Base-by-base conservation (phyloP, 345 rosid genomes). In the Camelina sativa region DNA sequence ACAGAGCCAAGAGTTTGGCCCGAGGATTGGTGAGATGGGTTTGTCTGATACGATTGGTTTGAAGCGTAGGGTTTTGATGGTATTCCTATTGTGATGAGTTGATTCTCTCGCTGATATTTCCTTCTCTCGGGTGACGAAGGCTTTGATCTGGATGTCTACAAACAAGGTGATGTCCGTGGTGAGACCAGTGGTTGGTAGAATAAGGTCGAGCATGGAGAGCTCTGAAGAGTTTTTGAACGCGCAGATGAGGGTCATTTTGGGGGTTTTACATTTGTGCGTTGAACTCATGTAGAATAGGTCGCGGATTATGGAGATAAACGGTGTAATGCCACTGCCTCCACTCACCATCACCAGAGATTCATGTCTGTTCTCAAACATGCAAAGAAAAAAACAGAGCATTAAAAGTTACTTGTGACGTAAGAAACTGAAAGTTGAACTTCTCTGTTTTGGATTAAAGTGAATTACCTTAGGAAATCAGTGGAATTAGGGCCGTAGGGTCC, bases 401-500 rank as follows among this genome's bases (percentile, higher is more conserved):
- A 28, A 28, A 28, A 28, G 73, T 67, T 74, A 48, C 73, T 66
- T 74, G 66, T 23, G 6, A 32, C 2, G 19, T 62, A 67, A 30
- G 56, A 30, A 17, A 57, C 4, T 3, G 0, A 50, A 25, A 48
- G 43, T 48, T 23, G 22, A 65, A 66, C 60, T 47, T 53, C 6
- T 63, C 28, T 43, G 38, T 43, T 44, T 72, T 10, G 13, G 55
- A 3, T 17, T 52, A 19, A 41, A 32, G 11, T 57, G 8, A 38
- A 15, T 15, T 62, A 88, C 93, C 94, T 80, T 61, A 85, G 78
- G 76, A 87, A 89, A 58, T 91, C 77, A 20, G 89, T 81, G 40
- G 94, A 86, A 41, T 66, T 74, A 67, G 97, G 97, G 37, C 97
- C 98, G 47, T 91, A 91, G 50, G 98, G 97, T 53, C 98, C 98